Evolutionary conservation across 2,329 filamentous ascomycete genomes (phyloP).

Genomic region (Aureobasidium namibiae): DNA sequence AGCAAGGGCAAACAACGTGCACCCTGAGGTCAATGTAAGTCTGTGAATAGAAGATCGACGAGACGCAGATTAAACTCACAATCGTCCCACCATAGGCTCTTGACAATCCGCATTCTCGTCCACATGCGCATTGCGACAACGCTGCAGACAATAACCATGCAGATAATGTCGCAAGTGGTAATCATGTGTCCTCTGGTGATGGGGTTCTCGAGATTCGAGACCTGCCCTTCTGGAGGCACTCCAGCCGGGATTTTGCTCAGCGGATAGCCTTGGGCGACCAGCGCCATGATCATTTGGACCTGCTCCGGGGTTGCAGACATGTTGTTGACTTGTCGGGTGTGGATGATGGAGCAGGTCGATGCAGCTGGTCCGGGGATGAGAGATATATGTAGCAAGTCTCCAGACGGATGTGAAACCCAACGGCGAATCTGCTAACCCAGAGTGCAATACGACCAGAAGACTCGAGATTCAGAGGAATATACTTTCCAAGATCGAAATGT

Average conservation of each 20-base stretch:
- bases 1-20: background rate
- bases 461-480: background rate
- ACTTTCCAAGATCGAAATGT: background rate
- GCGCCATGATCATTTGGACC: background rate
- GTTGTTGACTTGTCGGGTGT: background rate
- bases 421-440: background rate
- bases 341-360: background rate
- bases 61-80: conserved; percentile 3
- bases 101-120: background rate
- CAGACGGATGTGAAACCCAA: background rate
- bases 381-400: background rate
- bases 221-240: background rate
- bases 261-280: background rate
- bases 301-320: background rate
- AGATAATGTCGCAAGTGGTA: conserved; percentile 7
- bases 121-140: background rate
- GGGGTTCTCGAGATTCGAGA: background rate
- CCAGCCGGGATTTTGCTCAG: background rate
- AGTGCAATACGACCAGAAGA: background rate
- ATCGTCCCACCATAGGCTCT: conserved; percentile 7
- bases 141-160: background rate
- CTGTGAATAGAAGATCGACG: background rate
- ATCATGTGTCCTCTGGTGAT: background rate
- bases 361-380: background rate
- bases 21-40: background rate